Evolutionary conservation across 768 basidiomycete genomes (phyloP), one percentile per base, ranked within the genome.

Genomic region (Boletus eberwhitei): DNA sequence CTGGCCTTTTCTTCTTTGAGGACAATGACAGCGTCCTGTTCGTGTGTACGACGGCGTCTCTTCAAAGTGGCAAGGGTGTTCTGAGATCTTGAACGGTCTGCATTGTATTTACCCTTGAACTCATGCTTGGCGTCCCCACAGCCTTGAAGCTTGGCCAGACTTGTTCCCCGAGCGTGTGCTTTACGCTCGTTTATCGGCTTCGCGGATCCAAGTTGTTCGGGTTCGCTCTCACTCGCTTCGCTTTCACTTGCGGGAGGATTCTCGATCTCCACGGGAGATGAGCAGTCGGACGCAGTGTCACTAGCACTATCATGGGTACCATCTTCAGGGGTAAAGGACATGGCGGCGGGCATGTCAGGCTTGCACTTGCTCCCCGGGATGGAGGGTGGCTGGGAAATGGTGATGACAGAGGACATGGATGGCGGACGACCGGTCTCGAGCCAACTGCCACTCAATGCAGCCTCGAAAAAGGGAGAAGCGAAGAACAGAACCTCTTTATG

Each of bases 391-490:
- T 90, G 88, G 3, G 89, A 87, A 49, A 93, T 88, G 21, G 91
- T 92, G 65, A 92, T 87, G 32, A 91, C 78, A 46, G 90, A 91
- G 24, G 87, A 90, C 77, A 88, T 83, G 52, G 88, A 91, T 22
- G 77, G 81, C 19, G 87, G 88, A 37, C 88, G 79, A 34, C 86
- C 88, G 7, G 87, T 94, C 73, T 96, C 93, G 13, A 89, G 88
- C 93, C 93, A 96, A 64, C 90, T 83, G 8, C 93, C 93, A 61
- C 90, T 90, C 44, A 96, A 75, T 9, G 92, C 87, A 17, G 90
- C 91, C 71, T 94, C 87, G 69, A 96, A 96, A 77, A 96, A 96
- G 0, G 93, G 91, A n/a, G 92, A 94, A 5, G 93, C 88, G 66
- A 93, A 96, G 72, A 86, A 88, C 7, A 96, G 75, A 29, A 96